phyloP scores from a whole-genome alignment of 495 filamentous ascomycete species.

The Delitschia confertaspora region DNA sequence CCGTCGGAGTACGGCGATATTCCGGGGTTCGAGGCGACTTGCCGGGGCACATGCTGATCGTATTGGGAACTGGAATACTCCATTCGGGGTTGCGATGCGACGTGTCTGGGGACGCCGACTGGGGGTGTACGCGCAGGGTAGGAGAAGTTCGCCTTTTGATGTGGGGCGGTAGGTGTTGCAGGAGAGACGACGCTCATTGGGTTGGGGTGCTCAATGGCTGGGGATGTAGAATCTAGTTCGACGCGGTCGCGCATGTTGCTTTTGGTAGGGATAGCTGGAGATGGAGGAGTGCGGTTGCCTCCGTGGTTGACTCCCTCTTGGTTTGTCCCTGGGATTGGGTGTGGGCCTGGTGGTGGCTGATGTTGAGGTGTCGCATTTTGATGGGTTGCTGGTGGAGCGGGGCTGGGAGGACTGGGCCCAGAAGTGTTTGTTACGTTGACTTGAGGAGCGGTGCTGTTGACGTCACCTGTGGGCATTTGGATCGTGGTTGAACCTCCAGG shows the following conservation, averaged over 20 bases:
- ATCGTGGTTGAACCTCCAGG: slow-evolving; percentile 22
- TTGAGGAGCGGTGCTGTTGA: not conserved
- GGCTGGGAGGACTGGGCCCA: slow-evolving; percentile 18
- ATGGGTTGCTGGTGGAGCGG: not conserved
- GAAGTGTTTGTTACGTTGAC: slow-evolving; percentile 18
- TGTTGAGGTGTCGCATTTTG: not conserved
- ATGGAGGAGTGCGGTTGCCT: not conserved
- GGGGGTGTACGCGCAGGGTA: slow-evolving; percentile 23
- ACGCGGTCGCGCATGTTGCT: slow-evolving; percentile 21
- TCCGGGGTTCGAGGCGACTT: too few species aligned
- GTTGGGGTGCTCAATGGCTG: slow-evolving; percentile 10
- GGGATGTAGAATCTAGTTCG: slow-evolving; percentile 19
- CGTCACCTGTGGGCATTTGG: slow-evolving; percentile 6
- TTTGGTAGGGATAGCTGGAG: slow-evolving; percentile 18
- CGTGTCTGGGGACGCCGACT: slow-evolving; percentile 14
- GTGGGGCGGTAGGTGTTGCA: slow-evolving; percentile 9
- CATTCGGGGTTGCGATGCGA: slow-evolving; percentile 10
- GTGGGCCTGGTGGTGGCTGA: not conserved
- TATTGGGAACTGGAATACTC: too few species aligned
- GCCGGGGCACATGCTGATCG: too few species aligned
- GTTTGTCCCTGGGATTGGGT: not conserved
- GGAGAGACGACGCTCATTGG: slow-evolving; percentile 14
- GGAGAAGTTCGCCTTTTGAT: slow-evolving; percentile 20
- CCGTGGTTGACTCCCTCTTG: too few species aligned
- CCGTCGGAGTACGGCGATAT: too few species aligned